Conservation (phyloP, 2,329 filamentous ascomycete species). For the Colletotrichum sublineola region DNA sequence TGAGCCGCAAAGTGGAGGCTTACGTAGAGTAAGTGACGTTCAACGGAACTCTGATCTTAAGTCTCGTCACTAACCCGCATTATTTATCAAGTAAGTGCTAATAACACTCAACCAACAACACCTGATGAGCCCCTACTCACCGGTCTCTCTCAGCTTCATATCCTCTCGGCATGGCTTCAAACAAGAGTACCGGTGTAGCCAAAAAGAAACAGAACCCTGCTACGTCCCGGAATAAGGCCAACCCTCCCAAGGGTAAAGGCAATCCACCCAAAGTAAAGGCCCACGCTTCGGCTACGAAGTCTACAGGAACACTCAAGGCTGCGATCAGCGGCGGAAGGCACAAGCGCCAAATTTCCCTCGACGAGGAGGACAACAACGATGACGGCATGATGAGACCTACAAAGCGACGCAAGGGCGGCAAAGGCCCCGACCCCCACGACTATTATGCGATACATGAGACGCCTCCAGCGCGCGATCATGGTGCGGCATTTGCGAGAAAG, state of each 20-base stretch:
- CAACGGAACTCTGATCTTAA: not conserved
- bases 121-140: not conserved
- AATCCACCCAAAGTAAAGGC: not conserved
- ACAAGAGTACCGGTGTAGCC: not conserved
- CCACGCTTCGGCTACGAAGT: not conserved
- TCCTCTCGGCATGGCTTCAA: slow-evolving; percentile 6
- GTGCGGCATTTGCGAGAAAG: slow-evolving; percentile 29
- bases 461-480: slow-evolving; percentile 23
- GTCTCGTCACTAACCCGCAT: not conserved
- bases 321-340: slow-evolving; percentile 5
- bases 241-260: not conserved
- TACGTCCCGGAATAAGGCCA: not conserved
- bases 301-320: not conserved
- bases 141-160: not conserved
- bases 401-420: not conserved
- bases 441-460: slow-evolving; percentile 7
- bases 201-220: slow-evolving; percentile 7
- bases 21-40: not conserved
- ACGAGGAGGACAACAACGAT: slow-evolving; percentile 21
- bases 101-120: no score
- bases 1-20: not conserved
- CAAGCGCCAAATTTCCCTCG: not conserved
- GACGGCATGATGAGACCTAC: slow-evolving; percentile 17
- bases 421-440: slow-evolving; percentile 1
- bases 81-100: not conserved